Conservation (phyloP, 164 flowering plant genomes). For the Buxus sempervirens region DNA sequence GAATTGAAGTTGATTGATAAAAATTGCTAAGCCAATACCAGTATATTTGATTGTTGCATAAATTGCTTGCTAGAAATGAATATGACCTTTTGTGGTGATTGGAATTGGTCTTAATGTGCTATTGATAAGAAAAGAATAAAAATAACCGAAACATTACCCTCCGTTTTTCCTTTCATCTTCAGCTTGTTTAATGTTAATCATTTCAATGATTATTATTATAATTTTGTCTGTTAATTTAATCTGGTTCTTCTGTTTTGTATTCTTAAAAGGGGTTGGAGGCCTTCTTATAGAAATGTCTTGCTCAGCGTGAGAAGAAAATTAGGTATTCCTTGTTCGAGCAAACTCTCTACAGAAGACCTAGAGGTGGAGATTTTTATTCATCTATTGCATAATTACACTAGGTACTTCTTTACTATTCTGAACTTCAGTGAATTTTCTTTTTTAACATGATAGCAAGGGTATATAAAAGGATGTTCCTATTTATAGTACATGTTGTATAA, state of each 20-base stretch:
- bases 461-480: no score
- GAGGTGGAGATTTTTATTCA: constrained; percentile 94
- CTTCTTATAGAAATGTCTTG: constrained; percentile 78
- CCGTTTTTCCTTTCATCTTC: background rate
- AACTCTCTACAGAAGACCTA: constrained; percentile 70
- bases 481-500: no score
- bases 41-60: no score
- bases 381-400: constrained; percentile 54
- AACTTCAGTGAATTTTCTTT: no score
- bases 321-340: constrained; percentile 71
- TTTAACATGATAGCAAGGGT: no score
- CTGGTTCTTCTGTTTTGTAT: constrained; percentile 5
- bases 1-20: no score
- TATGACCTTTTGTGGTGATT: background rate
- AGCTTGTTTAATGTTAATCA: background rate
- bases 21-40: no score
- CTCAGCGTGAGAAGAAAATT: constrained; percentile 71
- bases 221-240: background rate
- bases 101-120: background rate
- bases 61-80: no score
- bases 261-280: constrained; percentile 80
- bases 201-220: background rate
- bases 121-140: no score
- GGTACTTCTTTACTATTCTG: constrained; percentile 26
- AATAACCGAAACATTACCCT: no score